phyloP scores from a whole-genome alignment of 2,329 filamentous ascomycete genomes.

The Phialophora expanda region DNA sequence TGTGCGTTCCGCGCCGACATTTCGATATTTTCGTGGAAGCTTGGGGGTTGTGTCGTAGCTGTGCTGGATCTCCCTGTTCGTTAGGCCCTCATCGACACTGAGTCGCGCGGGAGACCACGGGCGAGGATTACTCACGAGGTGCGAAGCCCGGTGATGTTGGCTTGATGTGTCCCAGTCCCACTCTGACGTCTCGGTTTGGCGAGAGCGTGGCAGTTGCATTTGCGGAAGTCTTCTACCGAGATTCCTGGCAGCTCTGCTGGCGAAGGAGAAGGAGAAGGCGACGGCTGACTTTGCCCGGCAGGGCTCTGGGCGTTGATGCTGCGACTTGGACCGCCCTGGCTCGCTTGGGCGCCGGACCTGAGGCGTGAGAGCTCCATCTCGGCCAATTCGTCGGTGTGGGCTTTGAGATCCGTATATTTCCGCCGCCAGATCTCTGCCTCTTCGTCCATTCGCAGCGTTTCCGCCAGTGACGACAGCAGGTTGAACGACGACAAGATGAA shows the following conservation, averaged over 20 bases:
- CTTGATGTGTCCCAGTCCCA: not conserved
- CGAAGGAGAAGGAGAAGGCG: not conserved
- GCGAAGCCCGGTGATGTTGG: not conserved
- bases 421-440: constrained; percentile 1
- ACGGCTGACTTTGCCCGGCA: not conserved
- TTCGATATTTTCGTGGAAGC: not conserved
- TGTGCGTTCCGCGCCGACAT: too few relatives aligned
- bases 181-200: not conserved
- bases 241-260: not conserved
- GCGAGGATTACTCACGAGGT: not conserved
- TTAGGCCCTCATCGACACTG: not conserved
- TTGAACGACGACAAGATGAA: constrained; percentile 9
- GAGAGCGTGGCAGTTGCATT: not conserved
- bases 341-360: not conserved
- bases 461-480: constrained; percentile 69
- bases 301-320: not conserved
- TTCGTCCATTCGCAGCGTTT: not conserved
- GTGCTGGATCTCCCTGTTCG: not conserved
- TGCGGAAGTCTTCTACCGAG: constrained; percentile 1
- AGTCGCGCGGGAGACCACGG: not conserved
- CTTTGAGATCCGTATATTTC: not conserved
- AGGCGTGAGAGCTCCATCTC: not conserved
- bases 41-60: not conserved
- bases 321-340: not conserved
- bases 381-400: not conserved